A percentile compares a stretch with the other conserved stretches of the same genome.
Conservation (phyloP, 768 basidiomycete species). For the Daedalea quercina region DNA sequence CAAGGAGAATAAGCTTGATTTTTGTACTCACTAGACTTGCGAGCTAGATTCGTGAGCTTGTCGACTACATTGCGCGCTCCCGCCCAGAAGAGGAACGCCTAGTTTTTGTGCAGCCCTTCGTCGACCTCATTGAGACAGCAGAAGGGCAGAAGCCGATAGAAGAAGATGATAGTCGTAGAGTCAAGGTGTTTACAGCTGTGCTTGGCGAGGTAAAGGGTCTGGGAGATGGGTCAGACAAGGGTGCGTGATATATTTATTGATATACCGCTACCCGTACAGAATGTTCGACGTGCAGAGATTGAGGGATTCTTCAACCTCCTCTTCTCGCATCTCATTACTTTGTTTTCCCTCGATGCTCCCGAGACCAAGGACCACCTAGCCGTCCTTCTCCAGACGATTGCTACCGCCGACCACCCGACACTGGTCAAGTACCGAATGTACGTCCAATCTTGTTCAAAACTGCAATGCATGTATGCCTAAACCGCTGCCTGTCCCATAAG, state of each 20-base stretch:
- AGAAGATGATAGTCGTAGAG: slow-evolving; percentile 46
- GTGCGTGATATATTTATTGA: slow-evolving; percentile 30
- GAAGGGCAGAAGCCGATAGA: slow-evolving; percentile 47
- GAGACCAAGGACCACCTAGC: slow-evolving; percentile 47
- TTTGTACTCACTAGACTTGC: neutral
- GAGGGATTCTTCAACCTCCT: slow-evolving; percentile 88
- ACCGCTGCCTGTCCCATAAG: slow-evolving; percentile 38
- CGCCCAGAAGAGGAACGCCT: slow-evolving; percentile 63
- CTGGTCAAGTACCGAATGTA: slow-evolving; percentile 74
- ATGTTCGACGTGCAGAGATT: slow-evolving; percentile 41
- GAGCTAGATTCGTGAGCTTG: slow-evolving; percentile 68
- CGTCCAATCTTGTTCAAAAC: slow-evolving; percentile 19
- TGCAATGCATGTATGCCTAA: neutral
- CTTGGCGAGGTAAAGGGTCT: slow-evolving; percentile 57
- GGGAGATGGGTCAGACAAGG: slow-evolving; percentile 75
- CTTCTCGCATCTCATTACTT: slow-evolving; percentile 61
- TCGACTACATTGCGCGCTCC: slow-evolving; percentile 64
- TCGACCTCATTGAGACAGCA: slow-evolving; percentile 45
- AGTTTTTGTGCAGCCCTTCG: slow-evolving; percentile 58
- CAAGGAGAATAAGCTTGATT: too few species aligned
- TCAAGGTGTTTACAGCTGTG: slow-evolving; percentile 51
- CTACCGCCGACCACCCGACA: slow-evolving; percentile 46
- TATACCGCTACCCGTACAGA: neutral
- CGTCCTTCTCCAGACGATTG: slow-evolving; percentile 47
- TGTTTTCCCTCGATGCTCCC: slow-evolving; percentile 48